These are phyloP conservation scores for Aeminium ludgeri DNA, from an alignment of 495 filamentous ascomycete species.

Conservation along the genomic window DNA sequence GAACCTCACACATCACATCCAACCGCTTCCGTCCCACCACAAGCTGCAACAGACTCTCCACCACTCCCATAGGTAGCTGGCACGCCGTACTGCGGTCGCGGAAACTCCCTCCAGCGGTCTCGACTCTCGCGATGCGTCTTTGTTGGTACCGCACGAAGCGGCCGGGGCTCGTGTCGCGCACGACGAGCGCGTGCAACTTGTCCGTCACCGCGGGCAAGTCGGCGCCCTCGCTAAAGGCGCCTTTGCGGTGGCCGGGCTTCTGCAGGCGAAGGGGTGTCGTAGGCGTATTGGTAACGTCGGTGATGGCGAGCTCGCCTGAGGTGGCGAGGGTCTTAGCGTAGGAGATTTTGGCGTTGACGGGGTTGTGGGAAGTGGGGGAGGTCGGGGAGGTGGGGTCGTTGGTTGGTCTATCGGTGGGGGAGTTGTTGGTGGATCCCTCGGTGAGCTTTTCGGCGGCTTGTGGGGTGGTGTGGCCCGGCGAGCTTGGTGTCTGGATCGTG, in stretches of 20 bases:
- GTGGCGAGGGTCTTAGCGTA: background rate
- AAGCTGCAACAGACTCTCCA: slow-evolving; percentile 1
- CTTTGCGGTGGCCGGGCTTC: slow-evolving; percentile 11
- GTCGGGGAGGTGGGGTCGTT: background rate
- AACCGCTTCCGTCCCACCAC: slow-evolving; percentile 3
- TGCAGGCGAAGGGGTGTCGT: slow-evolving; percentile 7
- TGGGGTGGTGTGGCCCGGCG: background rate
- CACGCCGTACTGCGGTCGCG: background rate
- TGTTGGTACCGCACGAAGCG: slow-evolving; percentile 8
- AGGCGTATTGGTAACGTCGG: slow-evolving; percentile 8
- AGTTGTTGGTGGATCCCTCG: background rate
- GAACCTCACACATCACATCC: slow-evolving; percentile 10
- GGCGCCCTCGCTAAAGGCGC: slow-evolving; percentile 12
- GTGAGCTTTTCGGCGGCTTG: background rate
- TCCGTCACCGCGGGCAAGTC: slow-evolving; percentile 8
- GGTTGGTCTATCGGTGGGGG: too few relatives aligned
- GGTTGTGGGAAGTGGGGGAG: background rate
- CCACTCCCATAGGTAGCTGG: slow-evolving; percentile 5
- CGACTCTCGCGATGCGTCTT: background rate
- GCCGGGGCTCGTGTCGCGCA: background rate
- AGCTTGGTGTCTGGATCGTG: background rate
- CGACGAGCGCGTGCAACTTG: slow-evolving; percentile 3
- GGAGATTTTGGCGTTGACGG: background rate
- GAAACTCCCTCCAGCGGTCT: background rate
- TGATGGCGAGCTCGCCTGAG: slow-evolving; percentile 4